Base-by-base conservation (phyloP, 148 eudicot genomes). In the Rhododendron simsii region DNA sequence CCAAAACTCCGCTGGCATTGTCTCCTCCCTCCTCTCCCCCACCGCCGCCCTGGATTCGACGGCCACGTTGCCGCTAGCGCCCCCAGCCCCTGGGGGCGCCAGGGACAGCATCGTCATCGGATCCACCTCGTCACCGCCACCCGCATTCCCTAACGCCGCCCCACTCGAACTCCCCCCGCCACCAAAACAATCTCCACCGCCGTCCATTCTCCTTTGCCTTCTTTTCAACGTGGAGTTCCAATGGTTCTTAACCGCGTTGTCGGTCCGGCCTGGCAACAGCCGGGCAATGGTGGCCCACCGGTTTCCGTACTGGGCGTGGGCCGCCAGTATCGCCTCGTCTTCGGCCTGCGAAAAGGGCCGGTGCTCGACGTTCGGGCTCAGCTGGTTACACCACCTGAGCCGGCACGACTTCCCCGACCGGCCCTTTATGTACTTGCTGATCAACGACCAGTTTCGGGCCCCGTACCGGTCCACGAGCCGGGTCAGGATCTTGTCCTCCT, bases 231-330 rank as follows among this genome's bases (percentile, higher is more conserved):
- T 91, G 1, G 95, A 93, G 84, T 93, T 93, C 95, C 95, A 93
- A 41, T 93, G 95, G 78, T 93, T 93, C 84, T 93, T 92, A 50
- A 92, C 91, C 57, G 94, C 94, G 86, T 92, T 92, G 30, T 92
- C 94, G 11, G 94, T 92, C 79, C 94, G 84, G 15, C 94, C 94
- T 18, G 89, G 92, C 1, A 92, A 85, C n/a, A 92, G 44, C 55
- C 93, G 84, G 41, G 94, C 94, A 41, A 92, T 92, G 77, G 94
- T 87, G 85, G 94, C 94, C 94, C 94, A 93, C 41, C 92, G 80
- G 89, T 93, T 93, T 1, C 95, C 95, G 50, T 87, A 90, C 84
- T 57, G 82, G 69, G 88, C 85, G 30, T 91, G 93, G 33, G 94
- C 93, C 9, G 88, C 87, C 67, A 92, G 47, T 51, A 92, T 92